Evolutionary conservation across 306 rosid species (phyloP), one percentile per base, ranked within the genome.

Genomic region (Cajanus cajan): DNA sequence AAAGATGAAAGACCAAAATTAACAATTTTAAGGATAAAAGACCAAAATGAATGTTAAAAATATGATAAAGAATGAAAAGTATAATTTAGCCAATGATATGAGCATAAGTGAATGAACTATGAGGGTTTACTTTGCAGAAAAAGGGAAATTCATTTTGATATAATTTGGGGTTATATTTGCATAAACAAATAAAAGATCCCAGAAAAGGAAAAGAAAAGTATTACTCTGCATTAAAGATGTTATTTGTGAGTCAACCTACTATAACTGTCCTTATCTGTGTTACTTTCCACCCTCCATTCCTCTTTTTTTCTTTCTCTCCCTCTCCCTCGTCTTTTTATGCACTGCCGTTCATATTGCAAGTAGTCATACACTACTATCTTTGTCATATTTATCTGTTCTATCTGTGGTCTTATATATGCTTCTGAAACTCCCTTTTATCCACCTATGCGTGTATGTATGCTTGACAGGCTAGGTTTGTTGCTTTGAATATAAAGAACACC

Each of bases 401-500:
- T 74, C 31, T 31, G 36, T 45, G 21, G 22, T 70, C 10, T 43
- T 54, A 14, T 64, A 50, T 33, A 25, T 80, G 62, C 34, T 25
- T 39, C 8, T 28, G 25, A 48, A 52, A 13, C 50, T 40, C 44
- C 25, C 40, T 51, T 79, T 51, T 24, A 40, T 64, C 37, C 54
- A 48, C n/a, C n/a, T 61, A 28, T 12, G 43, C 39, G 34, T 61
- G 43, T 61, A 21, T 61, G 31, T 28, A 40, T 51, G 48, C 19
- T 74, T 43, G 28, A 65, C 19, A 12, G 39, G 58, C 37, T 64
- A 64, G 68, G 19, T 39, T 66, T 31, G 25, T 31, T 68, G 24
- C 50, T 54, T 88, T 61, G 15, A 12, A 80, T 28, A 37, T 63
- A 41, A 16, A 36, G 54, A 62, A 64, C 28, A 16, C 65, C 59